Evolutionary conservation across 352 stramenopile species (phyloP).

Genomic region (Phytophthora palmivora): DNA sequence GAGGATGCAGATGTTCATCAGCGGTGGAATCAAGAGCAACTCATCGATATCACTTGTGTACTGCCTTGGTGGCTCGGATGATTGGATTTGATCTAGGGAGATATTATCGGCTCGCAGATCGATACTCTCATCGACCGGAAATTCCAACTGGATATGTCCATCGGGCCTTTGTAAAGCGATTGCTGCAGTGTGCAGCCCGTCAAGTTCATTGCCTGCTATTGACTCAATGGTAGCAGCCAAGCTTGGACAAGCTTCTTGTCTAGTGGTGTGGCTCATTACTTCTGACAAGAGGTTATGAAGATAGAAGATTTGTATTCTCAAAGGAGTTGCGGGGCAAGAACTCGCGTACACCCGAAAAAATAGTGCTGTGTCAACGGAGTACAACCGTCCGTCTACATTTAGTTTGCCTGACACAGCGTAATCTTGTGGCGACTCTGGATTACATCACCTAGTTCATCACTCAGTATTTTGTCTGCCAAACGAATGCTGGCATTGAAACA

Average conservation of each 20-base stretch:
- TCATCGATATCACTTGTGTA: slow-evolving; percentile 9
- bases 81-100: slow-evolving; percentile 10
- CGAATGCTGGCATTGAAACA: slow-evolving; percentile 5
- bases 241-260: not conserved
- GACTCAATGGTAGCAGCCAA: slow-evolving; percentile 29
- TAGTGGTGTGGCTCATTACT: slow-evolving; percentile 10
- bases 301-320: not conserved
- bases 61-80: slow-evolving; percentile 4
- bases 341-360: slow-evolving; percentile 3
- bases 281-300: not conserved
- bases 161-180: slow-evolving; percentile 29
- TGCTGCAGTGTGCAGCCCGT: slow-evolving; percentile 26
- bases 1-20: slow-evolving; percentile 89
- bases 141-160: slow-evolving; percentile 46
- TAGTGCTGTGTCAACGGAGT: not conserved
- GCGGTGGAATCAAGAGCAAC: slow-evolving; percentile 30
- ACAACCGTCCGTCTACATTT: slow-evolving; percentile 30
- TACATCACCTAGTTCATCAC: not conserved
- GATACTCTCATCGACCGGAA: slow-evolving; percentile 38
- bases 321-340: not conserved
- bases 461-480: not conserved
- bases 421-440: slow-evolving; percentile 17
- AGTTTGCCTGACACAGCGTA: slow-evolving; percentile 10
- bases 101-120: slow-evolving; percentile 21
- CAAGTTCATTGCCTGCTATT: slow-evolving; percentile 21